phyloP scores from a whole-genome alignment of 2,329 filamentous ascomycete species.

The Stemphylium lycopersici region DNA sequence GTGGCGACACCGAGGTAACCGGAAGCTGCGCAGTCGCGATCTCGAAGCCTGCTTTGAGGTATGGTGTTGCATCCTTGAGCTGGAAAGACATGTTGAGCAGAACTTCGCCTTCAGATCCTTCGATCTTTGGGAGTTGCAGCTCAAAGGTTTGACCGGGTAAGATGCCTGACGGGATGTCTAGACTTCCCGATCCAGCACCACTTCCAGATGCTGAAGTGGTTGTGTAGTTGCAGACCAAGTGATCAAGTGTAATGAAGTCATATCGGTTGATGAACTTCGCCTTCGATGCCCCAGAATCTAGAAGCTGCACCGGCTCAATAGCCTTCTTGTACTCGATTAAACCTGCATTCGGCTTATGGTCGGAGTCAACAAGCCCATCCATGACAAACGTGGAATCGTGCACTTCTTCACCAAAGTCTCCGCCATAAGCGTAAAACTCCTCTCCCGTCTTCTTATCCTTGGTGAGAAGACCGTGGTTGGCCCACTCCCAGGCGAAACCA shows the following conservation, averaged over 20 bases:
- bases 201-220: constrained; percentile 14
- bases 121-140: constrained; percentile 29
- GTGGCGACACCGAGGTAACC: constrained; percentile 16
- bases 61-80: constrained; percentile 41
- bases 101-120: constrained; percentile 16
- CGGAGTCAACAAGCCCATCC: constrained; percentile 52
- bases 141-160: constrained; percentile 35
- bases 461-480: constrained; percentile 52
- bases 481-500: constrained; percentile 59
- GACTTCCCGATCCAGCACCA: constrained; percentile 14
- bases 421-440: constrained; percentile 52
- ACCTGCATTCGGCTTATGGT: constrained; percentile 51
- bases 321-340: constrained; percentile 54
- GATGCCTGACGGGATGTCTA: constrained; percentile 35
- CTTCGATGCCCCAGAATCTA: constrained; percentile 27
- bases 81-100: constrained; percentile 39
- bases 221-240: constrained; percentile 33
- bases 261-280: constrained; percentile 42
- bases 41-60: constrained; percentile 44
- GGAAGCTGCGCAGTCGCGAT: constrained; percentile 45
- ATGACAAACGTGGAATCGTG: constrained; percentile 55
- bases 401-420: constrained; percentile 52
- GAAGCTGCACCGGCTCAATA: constrained; percentile 50
- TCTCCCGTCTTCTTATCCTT: constrained; percentile 48
- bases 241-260: constrained; percentile 49